These are phyloP conservation scores for Ceratocystis diversiconidia DNA, from an alignment of 2,329 filamentous ascomycete species.

Conservation along the genomic window DNA sequence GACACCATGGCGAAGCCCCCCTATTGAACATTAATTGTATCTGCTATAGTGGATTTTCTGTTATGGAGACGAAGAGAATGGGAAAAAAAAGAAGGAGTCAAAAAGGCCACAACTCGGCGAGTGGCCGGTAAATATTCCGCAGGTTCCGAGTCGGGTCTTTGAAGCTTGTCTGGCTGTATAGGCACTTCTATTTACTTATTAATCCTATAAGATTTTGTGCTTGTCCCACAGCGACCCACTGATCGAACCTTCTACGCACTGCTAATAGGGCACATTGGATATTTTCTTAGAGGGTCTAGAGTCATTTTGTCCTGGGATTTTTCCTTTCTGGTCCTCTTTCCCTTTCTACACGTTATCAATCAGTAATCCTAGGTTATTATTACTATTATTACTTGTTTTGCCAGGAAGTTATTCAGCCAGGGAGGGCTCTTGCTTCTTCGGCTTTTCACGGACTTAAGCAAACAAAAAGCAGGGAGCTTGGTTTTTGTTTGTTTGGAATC, in stretches of 20 bases:
- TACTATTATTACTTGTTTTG: background rate
- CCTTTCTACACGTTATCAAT: background rate
- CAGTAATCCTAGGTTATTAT: background rate
- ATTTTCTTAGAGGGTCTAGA: background rate
- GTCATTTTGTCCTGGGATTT: background rate
- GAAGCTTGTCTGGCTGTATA: background rate
- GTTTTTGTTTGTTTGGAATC: background rate
- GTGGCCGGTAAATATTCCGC: constrained; percentile 3
- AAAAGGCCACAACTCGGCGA: background rate
- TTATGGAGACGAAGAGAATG: background rate
- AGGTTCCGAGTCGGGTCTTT: background rate
- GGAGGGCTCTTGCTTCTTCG: background rate
- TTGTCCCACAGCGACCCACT: background rate
- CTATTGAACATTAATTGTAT: background rate
- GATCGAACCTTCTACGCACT: background rate
- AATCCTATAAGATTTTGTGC: background rate
- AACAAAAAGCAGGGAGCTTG: background rate
- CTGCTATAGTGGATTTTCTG: background rate
- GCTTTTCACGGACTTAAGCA: background rate
- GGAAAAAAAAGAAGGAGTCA: background rate
- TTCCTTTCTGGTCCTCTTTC: background rate
- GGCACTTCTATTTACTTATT: background rate
- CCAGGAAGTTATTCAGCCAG: background rate
- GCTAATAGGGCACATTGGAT: background rate
- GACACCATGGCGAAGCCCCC: background rate